phyloP scores from a whole-genome alignment of 2,329 filamentous ascomycete genomes.

The Chrysoporthe cubensis region DNA sequence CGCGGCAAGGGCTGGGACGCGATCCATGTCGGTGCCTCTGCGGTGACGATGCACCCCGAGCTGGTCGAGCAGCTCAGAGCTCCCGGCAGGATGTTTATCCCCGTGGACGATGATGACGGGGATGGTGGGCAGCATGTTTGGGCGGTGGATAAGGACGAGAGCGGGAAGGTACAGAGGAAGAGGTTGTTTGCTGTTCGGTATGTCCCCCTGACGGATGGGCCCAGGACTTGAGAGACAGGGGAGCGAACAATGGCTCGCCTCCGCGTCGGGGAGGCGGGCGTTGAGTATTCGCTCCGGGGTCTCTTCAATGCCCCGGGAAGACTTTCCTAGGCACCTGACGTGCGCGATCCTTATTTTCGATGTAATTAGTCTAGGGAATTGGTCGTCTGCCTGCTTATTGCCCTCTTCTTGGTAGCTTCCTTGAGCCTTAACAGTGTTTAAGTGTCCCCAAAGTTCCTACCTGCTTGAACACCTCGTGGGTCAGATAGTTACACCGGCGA shows the following conservation, averaged over 20 bases:
- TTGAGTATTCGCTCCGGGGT: too few species aligned
- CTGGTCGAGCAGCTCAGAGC: conserved; percentile 77
- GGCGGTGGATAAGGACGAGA: conserved; percentile 71
- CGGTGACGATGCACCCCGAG: conserved; percentile 70
- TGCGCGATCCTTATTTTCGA: not conserved
- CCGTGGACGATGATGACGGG: conserved; percentile 61
- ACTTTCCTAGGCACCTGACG: not conserved
- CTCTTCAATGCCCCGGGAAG: too few species aligned
- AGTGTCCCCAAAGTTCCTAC: too few species aligned
- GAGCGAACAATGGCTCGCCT: not conserved
- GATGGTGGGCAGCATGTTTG: conserved; percentile 68
- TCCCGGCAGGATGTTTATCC: conserved; percentile 83
- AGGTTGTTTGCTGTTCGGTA: conserved; percentile 74
- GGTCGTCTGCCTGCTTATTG: not conserved
- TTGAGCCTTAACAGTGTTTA: too few species aligned
- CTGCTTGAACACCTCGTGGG: too few species aligned
- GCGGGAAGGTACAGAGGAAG: conserved; percentile 64
- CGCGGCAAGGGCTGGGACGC: conserved; percentile 74
- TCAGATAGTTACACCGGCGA: too few species aligned
- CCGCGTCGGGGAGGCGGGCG: too few species aligned
- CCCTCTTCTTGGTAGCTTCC: not conserved
- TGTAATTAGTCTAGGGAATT: not conserved
- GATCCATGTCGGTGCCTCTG: conserved; percentile 93
- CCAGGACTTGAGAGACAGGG: conserved; percentile 34
- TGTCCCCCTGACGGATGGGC: conserved; percentile 76